Conservation (phyloP, 2,329 filamentous ascomycete species). For the Curvularia hawaiiensis region DNA sequence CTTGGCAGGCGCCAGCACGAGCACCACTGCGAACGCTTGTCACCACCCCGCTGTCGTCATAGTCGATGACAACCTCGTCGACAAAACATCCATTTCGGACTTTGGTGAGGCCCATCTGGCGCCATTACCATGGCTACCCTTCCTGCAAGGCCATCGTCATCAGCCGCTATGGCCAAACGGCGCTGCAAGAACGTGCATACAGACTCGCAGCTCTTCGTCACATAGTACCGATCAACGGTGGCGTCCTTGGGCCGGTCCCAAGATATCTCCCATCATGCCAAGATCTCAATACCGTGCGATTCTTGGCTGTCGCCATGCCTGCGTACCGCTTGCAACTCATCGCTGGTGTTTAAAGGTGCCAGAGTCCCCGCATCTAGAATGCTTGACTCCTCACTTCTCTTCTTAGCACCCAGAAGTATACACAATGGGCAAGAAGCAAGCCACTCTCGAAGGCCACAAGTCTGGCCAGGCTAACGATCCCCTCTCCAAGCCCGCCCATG, state of each 20-base stretch:
- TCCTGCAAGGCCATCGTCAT: constrained; percentile 1
- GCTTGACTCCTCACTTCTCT: constrained; percentile 35
- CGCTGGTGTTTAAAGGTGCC: constrained; percentile 36
- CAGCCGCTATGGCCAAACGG: constrained; percentile 11
- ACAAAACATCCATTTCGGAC: not conserved
- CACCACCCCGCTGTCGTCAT: constrained; percentile 12
- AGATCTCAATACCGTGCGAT: constrained; percentile 30
- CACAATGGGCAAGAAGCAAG: constrained; percentile 47
- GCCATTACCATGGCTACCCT: not conserved
- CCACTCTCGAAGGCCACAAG: constrained; percentile 46
- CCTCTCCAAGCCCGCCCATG: constrained; percentile 66
- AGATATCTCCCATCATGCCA: constrained; percentile 36
- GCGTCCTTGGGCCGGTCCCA: constrained; percentile 34
- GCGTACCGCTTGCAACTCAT: constrained; percentile 26
- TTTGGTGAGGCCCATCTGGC: not conserved
- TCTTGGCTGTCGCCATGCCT: constrained; percentile 39
- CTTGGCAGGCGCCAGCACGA: constrained; percentile 5
- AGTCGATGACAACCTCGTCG: not conserved
- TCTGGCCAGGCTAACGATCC: constrained; percentile 58
- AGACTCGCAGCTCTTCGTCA: constrained; percentile 22
- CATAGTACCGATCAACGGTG: constrained; percentile 28
- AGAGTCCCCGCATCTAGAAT: constrained; percentile 36
- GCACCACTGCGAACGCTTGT: constrained; percentile 11
- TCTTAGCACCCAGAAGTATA: constrained; percentile 31
- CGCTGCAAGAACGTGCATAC: constrained; percentile 1